A percentile compares a stretch with the other conserved stretches of the same genome.
These are phyloP conservation scores for Monosporascus sp. DNA, from an alignment of 2,329 filamentous ascomycete genomes.

Conservation along the genomic window DNA sequence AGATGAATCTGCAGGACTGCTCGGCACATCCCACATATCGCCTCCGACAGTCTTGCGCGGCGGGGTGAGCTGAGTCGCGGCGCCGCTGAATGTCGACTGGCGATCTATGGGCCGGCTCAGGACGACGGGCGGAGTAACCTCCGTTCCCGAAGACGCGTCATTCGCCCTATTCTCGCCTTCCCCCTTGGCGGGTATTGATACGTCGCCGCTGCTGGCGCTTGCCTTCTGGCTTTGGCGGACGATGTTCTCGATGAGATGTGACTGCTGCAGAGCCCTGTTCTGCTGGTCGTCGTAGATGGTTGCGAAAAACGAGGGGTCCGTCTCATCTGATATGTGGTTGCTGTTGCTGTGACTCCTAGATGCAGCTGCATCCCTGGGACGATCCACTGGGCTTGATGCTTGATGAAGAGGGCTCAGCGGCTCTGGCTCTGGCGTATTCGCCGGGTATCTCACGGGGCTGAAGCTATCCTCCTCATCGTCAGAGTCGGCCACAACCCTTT, in stretches of 20 bases:
- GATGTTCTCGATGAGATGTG: slow-evolving; percentile 26
- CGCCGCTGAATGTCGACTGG: slow-evolving; percentile 13
- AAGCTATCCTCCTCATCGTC: slow-evolving; percentile 25
- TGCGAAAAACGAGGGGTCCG: slow-evolving; percentile 24
- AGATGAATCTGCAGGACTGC: slow-evolving; percentile 17
- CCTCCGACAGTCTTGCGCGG: slow-evolving; percentile 19
- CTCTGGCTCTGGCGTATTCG: slow-evolving; percentile 21
- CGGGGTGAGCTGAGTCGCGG: slow-evolving; percentile 20
- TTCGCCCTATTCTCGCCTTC: slow-evolving; percentile 10
- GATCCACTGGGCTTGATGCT: slow-evolving; percentile 8
- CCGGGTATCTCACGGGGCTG: slow-evolving; percentile 9
- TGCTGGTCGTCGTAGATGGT: slow-evolving; percentile 21
- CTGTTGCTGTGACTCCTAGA: slow-evolving; percentile 3
- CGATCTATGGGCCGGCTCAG: slow-evolving; percentile 12
- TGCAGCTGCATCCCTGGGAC: background rate
- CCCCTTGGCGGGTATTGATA: slow-evolving; percentile 19
- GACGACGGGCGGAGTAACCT: slow-evolving; percentile 21
- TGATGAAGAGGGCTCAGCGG: slow-evolving; percentile 21
- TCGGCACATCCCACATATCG: slow-evolving; percentile 28
- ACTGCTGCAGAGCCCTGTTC: slow-evolving; percentile 20
- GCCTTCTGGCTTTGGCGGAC: slow-evolving; percentile 27
- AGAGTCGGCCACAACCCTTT: slow-evolving; percentile 28
- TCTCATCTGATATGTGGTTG: slow-evolving; percentile 16
- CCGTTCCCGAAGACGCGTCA: slow-evolving; percentile 22
- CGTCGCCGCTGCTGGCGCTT: slow-evolving; percentile 23